phyloP scores from a whole-genome alignment of 495 filamentous ascomycete genomes.

The Aspergillus conjunctus region DNA sequence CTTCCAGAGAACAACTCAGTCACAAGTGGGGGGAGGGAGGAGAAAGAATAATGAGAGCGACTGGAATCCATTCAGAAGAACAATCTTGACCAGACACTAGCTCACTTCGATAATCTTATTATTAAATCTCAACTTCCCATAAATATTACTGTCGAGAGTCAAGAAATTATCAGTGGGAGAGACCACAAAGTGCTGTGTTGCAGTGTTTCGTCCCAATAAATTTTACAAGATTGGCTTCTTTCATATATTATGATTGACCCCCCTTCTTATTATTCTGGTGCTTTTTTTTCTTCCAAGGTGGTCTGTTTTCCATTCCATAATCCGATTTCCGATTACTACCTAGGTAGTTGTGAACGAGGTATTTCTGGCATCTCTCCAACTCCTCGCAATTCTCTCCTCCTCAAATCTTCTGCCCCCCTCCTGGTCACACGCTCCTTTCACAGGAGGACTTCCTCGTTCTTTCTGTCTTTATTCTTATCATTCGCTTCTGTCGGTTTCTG shows the following conservation, averaged over 20 bases:
- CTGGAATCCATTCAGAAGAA: background rate
- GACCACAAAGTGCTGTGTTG: too few relatives aligned
- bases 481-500: slow-evolving; percentile 2
- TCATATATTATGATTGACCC: too few relatives aligned
- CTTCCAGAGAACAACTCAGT: slow-evolving; percentile 10
- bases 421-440: slow-evolving; percentile 21
- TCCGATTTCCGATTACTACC: background rate
- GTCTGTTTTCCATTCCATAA: background rate
- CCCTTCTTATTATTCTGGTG: too few relatives aligned
- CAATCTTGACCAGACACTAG: background rate
- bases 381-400: background rate
- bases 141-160: background rate
- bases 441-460: slow-evolving; percentile 12
- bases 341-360: background rate
- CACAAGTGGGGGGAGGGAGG: slow-evolving; percentile 9
- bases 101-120: background rate
- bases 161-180: background rate
- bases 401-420: slow-evolving; percentile 8
- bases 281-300: too few relatives aligned
- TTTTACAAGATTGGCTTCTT: too few relatives aligned
- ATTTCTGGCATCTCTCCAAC: too few relatives aligned
- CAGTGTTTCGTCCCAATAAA: too few relatives aligned
- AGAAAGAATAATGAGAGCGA: slow-evolving; percentile 14
- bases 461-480: slow-evolving; percentile 20
- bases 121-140: background rate